These are phyloP conservation scores for Tausonia pullulans DNA, from an alignment of 1,284 basidiomycete species.

Conservation along the genomic window DNA sequence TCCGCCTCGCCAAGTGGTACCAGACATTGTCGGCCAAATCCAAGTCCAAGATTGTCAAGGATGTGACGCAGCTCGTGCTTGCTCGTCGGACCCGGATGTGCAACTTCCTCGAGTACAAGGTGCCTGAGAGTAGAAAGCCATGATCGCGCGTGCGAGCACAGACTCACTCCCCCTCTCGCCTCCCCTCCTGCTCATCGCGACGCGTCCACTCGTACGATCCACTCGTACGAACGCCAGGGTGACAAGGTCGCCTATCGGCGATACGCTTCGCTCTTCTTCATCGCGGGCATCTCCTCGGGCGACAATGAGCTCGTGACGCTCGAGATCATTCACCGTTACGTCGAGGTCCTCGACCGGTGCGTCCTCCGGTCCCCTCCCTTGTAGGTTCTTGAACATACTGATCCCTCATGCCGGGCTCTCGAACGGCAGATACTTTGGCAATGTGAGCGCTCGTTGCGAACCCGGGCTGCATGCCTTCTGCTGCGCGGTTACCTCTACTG, in stretches of 20 bases:
- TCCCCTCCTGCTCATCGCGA: background rate
- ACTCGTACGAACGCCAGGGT: background rate
- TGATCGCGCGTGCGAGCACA: background rate
- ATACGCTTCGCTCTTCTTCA: constrained; percentile 97
- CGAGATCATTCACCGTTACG: constrained; percentile 96
- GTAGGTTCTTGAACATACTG: background rate
- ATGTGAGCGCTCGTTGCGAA: constrained; percentile 46
- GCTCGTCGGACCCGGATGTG: constrained; percentile 96
- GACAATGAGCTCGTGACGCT: constrained; percentile 91
- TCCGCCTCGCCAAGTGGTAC: constrained; percentile 98
- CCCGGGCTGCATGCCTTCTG: too few species aligned
- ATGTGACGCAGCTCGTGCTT: constrained; percentile 95
- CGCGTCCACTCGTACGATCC: background rate
- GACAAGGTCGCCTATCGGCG: constrained; percentile 89
- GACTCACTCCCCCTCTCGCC: background rate
- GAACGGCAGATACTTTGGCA: constrained; percentile 68
- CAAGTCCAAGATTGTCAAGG: constrained; percentile 98
- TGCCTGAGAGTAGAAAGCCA: too few species aligned
- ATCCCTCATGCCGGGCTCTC: background rate
- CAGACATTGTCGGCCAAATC: constrained; percentile 85
- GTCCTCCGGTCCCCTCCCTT: background rate
- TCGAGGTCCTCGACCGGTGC: constrained; percentile 85
- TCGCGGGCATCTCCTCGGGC: constrained; percentile 73
- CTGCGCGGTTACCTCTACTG: background rate
- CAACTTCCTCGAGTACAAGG: constrained; percentile 99